phyloP scores from a whole-genome alignment of 1,284 basidiomycete genomes.

The Puccinia hordei region DNA sequence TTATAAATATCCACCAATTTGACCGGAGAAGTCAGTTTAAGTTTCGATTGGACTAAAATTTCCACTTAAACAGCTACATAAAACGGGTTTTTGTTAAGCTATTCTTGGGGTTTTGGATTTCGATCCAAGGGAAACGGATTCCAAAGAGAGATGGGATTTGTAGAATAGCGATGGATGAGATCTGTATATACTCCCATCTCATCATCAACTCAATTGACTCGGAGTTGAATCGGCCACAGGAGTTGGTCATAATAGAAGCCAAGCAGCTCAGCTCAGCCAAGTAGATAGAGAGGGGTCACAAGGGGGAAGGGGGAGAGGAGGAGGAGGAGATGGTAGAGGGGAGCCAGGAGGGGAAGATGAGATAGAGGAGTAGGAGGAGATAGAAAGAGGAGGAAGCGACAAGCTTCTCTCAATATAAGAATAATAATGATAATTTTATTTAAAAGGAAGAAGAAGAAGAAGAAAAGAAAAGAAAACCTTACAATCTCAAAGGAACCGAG shows the following conservation, averaged over 20 bases:
- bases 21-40: not conserved
- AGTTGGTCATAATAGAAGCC: slow-evolving; percentile 13
- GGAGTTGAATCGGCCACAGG: slow-evolving; percentile 30
- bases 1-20: not conserved
- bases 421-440: no score
- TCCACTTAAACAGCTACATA: slow-evolving; percentile 21
- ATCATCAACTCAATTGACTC: slow-evolving; percentile 37
- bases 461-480: not conserved
- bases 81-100: no score
- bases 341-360: slow-evolving; percentile 16
- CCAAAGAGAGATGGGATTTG: no score
- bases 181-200: slow-evolving; percentile 32
- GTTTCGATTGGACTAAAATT: not conserved
- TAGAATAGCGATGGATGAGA: no score
- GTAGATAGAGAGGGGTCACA: slow-evolving; percentile 34
- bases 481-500: not conserved
- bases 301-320: not conserved
- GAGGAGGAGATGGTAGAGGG: not conserved
- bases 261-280: not conserved
- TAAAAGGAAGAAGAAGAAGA: not conserved
- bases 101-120: not conserved
- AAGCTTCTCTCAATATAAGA: no score
- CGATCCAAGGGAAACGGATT: not conserved
- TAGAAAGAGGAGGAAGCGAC: slow-evolving; percentile 11
- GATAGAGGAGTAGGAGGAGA: slow-evolving; percentile 6